phyloP scores from a whole-genome alignment of 345 rosid species.

The Populus nigra region DNA sequence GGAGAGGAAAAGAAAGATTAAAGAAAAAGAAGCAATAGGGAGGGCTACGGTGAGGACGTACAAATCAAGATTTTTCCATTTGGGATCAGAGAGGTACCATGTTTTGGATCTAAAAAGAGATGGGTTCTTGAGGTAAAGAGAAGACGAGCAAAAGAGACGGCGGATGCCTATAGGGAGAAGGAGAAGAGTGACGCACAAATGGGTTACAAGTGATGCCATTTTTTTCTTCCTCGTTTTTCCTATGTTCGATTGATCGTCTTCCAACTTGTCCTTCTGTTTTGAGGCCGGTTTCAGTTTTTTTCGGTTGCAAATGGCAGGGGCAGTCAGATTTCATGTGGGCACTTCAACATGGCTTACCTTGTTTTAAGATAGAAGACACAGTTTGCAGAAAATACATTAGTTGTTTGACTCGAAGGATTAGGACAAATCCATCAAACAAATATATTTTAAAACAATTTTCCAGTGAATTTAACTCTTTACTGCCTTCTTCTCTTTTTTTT shows the following conservation, averaged over 20 bases:
- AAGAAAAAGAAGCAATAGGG: constrained; percentile 50
- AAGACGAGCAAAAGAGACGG: constrained; percentile 51
- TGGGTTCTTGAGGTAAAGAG: constrained; percentile 53
- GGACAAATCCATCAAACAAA: too few species aligned
- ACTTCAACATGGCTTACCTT: not conserved
- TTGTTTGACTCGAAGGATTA: too few species aligned
- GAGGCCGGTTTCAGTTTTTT: not conserved
- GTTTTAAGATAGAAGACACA: too few species aligned
- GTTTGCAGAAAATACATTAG: too few species aligned
- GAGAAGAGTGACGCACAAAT: constrained; percentile 43
- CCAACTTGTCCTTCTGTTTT: not conserved
- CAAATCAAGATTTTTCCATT: constrained; percentile 48
- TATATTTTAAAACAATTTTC: too few species aligned
- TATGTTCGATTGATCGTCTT: not conserved
- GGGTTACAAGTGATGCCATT: constrained; percentile 50
- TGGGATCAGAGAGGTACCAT: constrained; percentile 47
- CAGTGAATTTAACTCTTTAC: too few species aligned
- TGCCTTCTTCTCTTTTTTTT: too few species aligned
- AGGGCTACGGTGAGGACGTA: constrained; percentile 48
- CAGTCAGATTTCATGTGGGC: not conserved
- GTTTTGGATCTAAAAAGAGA: constrained; percentile 49
- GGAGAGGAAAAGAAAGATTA: constrained; percentile 45
- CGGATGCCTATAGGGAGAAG: constrained; percentile 49
- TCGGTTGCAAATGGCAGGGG: too few species aligned
- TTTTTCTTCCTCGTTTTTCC: not conserved